Conservation (phyloP, 805 yeast species). For the Monosporozyma unispora region DNA sequence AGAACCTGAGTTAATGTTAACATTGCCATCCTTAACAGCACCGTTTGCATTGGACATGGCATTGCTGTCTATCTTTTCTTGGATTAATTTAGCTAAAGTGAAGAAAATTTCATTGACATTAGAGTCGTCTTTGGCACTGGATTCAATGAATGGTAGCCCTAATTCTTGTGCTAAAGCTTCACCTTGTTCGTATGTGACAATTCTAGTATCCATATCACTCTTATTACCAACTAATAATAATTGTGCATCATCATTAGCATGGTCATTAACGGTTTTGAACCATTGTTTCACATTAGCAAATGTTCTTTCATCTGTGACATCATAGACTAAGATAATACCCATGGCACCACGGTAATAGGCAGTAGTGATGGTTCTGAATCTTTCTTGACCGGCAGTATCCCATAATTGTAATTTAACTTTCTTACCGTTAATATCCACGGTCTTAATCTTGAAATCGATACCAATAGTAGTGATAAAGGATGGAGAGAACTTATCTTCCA, state of each 20-base stretch:
- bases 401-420: slow-evolving; percentile 90
- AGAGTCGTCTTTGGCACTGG: slow-evolving; percentile 88
- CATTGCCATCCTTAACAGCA: slow-evolving; percentile 41
- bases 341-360: slow-evolving; percentile 86
- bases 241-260: slow-evolving; percentile 94
- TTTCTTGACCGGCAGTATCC: slow-evolving; percentile 98
- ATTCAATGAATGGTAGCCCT: slow-evolving; percentile 87
- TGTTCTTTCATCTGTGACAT: slow-evolving; percentile 81
- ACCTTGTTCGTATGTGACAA: slow-evolving; percentile 85
- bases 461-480: slow-evolving; percentile 96
- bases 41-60: slow-evolving; percentile 37
- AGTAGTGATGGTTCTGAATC: slow-evolving; percentile 90
- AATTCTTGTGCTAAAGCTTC: slow-evolving; percentile 77
- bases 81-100: slow-evolving; percentile 77
- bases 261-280: slow-evolving; percentile 93
- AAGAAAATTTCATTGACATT: slow-evolving; percentile 90
- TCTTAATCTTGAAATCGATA: slow-evolving; percentile 94
- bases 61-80: slow-evolving; percentile 56
- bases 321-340: slow-evolving; percentile 79
- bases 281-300: slow-evolving; percentile 89
- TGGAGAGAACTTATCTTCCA: slow-evolving; percentile 94
- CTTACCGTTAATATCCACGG: slow-evolving; percentile 87
- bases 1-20: slow-evolving; percentile 33
- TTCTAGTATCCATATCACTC: slow-evolving; percentile 83
- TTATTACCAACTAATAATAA: slow-evolving; percentile 92